Percentiles rank a stretch among this genome's conserved stretches.
Conservation (phyloP, 768 basidiomycete genomes). For the Cystobasidium ongulense region DNA sequence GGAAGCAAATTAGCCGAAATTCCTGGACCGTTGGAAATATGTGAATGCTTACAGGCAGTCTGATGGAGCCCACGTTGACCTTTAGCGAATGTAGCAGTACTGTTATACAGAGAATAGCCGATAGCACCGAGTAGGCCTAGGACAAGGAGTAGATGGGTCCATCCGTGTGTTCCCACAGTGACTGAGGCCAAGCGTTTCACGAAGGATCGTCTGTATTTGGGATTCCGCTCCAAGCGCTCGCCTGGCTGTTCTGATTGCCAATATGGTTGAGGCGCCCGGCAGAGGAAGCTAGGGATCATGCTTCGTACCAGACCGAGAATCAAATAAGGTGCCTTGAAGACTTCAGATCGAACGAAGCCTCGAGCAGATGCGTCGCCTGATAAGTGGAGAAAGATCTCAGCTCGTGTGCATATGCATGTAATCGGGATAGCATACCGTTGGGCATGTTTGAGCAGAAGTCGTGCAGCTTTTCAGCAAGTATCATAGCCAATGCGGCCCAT, state of each 20-base stretch:
- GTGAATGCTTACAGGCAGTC: constrained; percentile 24
- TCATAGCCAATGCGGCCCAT: constrained; percentile 14
- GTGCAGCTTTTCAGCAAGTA: constrained; percentile 19
- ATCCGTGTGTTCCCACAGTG: not conserved
- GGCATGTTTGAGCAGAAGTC: constrained; percentile 27
- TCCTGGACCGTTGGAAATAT: too few species aligned
- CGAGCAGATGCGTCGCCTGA: constrained; percentile 11
- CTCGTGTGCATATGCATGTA: not conserved
- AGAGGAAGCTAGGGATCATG: constrained; percentile 15
- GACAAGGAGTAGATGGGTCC: constrained; percentile 24
- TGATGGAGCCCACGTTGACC: constrained; percentile 16
- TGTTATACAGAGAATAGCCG: constrained; percentile 18
- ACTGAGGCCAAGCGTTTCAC: constrained; percentile 3
- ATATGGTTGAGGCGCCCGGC: not conserved
- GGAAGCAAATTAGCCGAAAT: not conserved
- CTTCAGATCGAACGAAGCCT: constrained; percentile 9
- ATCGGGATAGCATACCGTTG: constrained; percentile 3
- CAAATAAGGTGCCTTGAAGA: constrained; percentile 31
- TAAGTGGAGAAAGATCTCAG: not conserved
- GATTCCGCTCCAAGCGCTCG: constrained; percentile 7
- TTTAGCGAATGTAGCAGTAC: not conserved
- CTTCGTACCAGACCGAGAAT: constrained; percentile 20
- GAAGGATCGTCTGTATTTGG: constrained; percentile 9
- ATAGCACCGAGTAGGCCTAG: constrained; percentile 5
- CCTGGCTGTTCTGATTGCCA: constrained; percentile 13